Conservation (phyloP, 495 filamentous ascomycete species). For the Apodospora peruviana region DNA sequence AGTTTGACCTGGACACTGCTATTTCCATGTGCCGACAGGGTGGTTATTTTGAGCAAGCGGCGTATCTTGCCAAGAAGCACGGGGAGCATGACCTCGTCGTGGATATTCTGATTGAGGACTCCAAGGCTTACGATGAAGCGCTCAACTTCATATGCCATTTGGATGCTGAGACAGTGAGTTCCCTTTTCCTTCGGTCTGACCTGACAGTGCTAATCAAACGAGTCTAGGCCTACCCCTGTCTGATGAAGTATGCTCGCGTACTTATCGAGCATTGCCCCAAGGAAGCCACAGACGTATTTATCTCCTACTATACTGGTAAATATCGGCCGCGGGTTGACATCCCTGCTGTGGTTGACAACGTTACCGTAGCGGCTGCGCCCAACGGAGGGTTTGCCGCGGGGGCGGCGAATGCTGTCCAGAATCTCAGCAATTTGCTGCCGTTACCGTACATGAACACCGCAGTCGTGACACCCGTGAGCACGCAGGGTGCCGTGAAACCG, state of each 20-base stretch:
- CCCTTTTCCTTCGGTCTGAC: not conserved
- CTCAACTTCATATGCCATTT: conserved; percentile 85
- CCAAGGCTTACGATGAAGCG: conserved; percentile 80
- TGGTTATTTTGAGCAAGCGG: conserved; percentile 95
- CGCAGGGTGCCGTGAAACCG: conserved; percentile 18
- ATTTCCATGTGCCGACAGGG: conserved; percentile 97
- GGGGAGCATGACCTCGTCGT: conserved; percentile 90
- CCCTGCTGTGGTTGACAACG: conserved; percentile 45
- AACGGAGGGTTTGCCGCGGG: conserved; percentile 49
- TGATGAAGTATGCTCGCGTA: conserved; percentile 94
- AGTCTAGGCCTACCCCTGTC: conserved; percentile 69
- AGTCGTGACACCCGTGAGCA: conserved; percentile 29
- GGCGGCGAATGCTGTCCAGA: conserved; percentile 69
- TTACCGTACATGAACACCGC: conserved; percentile 76
- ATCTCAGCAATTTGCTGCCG: conserved; percentile 74
- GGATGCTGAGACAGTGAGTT: conserved; percentile 69
- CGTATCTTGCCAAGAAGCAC: conserved; percentile 90
- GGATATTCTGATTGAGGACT: conserved; percentile 92
- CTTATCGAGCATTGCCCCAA: conserved; percentile 77
- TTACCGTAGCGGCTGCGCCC: conserved; percentile 25
- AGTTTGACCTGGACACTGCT: conserved; percentile 95
- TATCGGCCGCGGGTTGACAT: conserved; percentile 69
- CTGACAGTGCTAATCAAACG: conserved; percentile 20
- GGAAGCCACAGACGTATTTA: conserved; percentile 77
- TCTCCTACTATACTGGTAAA: conserved; percentile 85